These are phyloP conservation scores for Chaetomium globosum DNA, from an alignment of 2,329 filamentous ascomycete genomes.

Conservation along the genomic window DNA sequence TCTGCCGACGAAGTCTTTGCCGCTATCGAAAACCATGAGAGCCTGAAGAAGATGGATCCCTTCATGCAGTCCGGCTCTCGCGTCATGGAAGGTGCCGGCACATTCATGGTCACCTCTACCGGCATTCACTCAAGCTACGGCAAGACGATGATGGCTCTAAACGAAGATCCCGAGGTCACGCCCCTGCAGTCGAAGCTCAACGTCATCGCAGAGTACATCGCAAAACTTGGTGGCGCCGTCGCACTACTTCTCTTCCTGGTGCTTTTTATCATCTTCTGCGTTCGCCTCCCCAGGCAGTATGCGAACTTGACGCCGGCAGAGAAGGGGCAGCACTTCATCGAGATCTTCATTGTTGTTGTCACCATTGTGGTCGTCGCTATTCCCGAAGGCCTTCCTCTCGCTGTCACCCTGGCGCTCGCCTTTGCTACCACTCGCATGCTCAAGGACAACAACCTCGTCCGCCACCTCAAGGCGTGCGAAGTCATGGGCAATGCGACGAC, in stretches of 20 bases:
- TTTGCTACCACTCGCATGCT: slow-evolving; percentile 79
- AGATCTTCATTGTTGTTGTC: slow-evolving; percentile 76
- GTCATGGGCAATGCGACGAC: slow-evolving; percentile 79
- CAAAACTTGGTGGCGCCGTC: slow-evolving; percentile 74
- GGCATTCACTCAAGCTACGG: slow-evolving; percentile 75
- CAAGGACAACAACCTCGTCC: slow-evolving; percentile 75
- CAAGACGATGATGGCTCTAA: slow-evolving; percentile 72
- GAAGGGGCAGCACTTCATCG: slow-evolving; percentile 77
- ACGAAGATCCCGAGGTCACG: slow-evolving; percentile 73
- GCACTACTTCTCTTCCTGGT: slow-evolving; percentile 81
- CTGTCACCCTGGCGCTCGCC: slow-evolving; percentile 75
- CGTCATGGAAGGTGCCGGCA: slow-evolving; percentile 76
- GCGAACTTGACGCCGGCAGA: slow-evolving; percentile 60
- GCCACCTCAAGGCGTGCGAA: slow-evolving; percentile 75
- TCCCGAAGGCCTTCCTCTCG: slow-evolving; percentile 74
- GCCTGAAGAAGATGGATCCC: slow-evolving; percentile 73
- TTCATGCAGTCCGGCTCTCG: slow-evolving; percentile 84
- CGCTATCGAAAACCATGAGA: slow-evolving; percentile 67
- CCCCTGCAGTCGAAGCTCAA: slow-evolving; percentile 77
- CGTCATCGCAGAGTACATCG: slow-evolving; percentile 74
- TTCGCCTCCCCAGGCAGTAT: slow-evolving; percentile 57
- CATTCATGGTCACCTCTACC: slow-evolving; percentile 72
- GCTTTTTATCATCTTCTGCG: slow-evolving; percentile 82
- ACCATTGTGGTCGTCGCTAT: slow-evolving; percentile 81
- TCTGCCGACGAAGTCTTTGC: slow-evolving; percentile 68